Evolutionary conservation across 768 basidiomycete genomes (phyloP).

Genomic region (Rhodosporidiobolus sp.): DNA sequence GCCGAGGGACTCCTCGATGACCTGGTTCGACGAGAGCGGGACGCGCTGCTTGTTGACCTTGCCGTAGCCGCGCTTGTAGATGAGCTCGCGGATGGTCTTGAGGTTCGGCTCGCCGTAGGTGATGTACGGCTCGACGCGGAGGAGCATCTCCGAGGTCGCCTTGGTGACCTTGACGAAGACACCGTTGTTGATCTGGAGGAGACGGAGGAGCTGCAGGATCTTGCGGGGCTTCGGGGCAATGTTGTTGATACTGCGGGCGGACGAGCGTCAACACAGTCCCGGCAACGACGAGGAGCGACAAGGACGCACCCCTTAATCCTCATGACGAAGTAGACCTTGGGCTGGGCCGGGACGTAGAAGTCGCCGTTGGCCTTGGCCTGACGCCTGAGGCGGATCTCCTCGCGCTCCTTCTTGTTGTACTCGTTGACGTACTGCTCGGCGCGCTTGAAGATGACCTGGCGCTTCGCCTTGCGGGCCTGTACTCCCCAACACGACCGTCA

Average conservation of each 20-base stretch:
- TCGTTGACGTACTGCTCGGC: constrained; percentile 98
- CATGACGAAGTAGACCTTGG: constrained; percentile 96
- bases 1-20: constrained; percentile 87
- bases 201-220: constrained; percentile 95
- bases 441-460: constrained; percentile 98
- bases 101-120: constrained; percentile 98
- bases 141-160: constrained; percentile 96
- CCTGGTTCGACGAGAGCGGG: constrained; percentile 84
- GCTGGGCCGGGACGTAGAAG: constrained; percentile 94
- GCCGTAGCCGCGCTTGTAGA: constrained; percentile 99
- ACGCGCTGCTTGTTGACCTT: constrained; percentile 98
- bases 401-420: constrained; percentile 85
- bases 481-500: neutral
- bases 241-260: constrained; percentile 81
- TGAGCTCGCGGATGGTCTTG: constrained; percentile 90
- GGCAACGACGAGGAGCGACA: neutral
- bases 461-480: constrained; percentile 83
- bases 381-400: constrained; percentile 92
- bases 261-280: neutral
- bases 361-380: constrained; percentile 86
- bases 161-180: constrained; percentile 95
- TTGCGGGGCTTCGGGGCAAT: constrained; percentile 99
- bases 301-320: constrained; percentile 88
- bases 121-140: constrained; percentile 93
- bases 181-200: constrained; percentile 99